phyloP scores from a whole-genome alignment of 1,139 yeast species.

The Nakaseomyces sp. region DNA sequence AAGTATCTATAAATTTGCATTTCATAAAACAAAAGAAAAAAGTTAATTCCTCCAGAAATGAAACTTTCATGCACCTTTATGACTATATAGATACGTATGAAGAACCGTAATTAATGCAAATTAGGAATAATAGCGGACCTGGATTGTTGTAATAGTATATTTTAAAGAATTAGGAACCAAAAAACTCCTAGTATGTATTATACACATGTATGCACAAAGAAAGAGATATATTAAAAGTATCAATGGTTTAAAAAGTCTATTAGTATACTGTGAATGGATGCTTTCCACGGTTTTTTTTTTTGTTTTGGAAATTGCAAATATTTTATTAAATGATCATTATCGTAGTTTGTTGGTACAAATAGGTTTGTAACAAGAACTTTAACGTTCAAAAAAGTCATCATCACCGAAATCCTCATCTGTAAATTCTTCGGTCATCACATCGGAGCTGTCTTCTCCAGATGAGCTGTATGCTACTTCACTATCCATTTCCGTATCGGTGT shows the following conservation, averaged over 20 bases:
- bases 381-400: constrained; percentile 36
- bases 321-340: not conserved
- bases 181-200: no score
- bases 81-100: not conserved
- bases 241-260: no score
- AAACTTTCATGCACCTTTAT: not conserved
- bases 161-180: not conserved
- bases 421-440: constrained; percentile 9
- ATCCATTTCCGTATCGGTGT: constrained; percentile 9
- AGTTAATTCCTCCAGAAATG: not conserved
- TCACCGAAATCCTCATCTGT: constrained; percentile 33
- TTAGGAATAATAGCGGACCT: not conserved
- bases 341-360: not conserved
- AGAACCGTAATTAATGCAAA: not conserved
- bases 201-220: not conserved
- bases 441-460: constrained; percentile 24
- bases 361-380: constrained; percentile 10
- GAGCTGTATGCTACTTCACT: constrained; percentile 15
- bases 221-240: no score
- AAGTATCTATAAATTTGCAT: constrained; percentile 1
- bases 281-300: no score
- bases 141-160: not conserved
- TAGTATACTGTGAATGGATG: no score
- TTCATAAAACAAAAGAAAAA: not conserved
- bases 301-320: not conserved